A percentile compares a stretch with the other conserved stretches of the same genome.
phyloP scores from a whole-genome alignment of 2,329 filamentous ascomycete species.

The Didymella pomorum region DNA sequence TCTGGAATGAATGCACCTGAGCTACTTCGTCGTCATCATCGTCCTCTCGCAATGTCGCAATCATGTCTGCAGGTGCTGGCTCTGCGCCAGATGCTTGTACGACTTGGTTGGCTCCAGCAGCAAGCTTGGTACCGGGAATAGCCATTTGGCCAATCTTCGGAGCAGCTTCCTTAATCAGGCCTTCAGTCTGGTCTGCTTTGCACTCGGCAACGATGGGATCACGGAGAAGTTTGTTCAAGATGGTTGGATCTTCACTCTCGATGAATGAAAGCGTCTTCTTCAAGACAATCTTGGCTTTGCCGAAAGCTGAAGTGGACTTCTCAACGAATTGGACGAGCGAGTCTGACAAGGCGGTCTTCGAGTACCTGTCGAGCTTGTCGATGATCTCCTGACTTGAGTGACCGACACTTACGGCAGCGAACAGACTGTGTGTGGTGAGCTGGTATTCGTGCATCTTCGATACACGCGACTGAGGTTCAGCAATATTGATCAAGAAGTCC shows the following conservation, averaged over 20 bases:
- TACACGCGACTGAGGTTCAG: conserved; percentile 89
- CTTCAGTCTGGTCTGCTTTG: conserved; percentile 75
- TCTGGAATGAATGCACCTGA: conserved; percentile 92
- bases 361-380: conserved; percentile 83
- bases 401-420: conserved; percentile 95
- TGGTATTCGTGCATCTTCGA: conserved; percentile 93
- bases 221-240: conserved; percentile 85
- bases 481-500: conserved; percentile 94
- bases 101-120: conserved; percentile 81
- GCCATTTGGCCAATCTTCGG: conserved; percentile 87
- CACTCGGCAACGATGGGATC: conserved; percentile 83
- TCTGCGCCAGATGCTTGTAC: conserved; percentile 40
- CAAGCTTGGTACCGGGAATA: conserved; percentile 93
- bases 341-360: conserved; percentile 87
- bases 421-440: conserved; percentile 89
- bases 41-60: conserved; percentile 68
- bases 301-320: conserved; percentile 86
- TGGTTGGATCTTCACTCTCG: conserved; percentile 86
- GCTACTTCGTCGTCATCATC: conserved; percentile 89
- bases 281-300: conserved; percentile 93
- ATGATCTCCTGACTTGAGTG: conserved; percentile 89
- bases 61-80: conserved; percentile 65
- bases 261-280: conserved; percentile 95
- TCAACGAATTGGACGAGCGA: conserved; percentile 81
- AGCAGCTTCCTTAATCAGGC: conserved; percentile 79